These are phyloP conservation scores for Solanum tacnaense DNA, from an alignment of 257 asterid genomes.

Conservation along the genomic window DNA sequence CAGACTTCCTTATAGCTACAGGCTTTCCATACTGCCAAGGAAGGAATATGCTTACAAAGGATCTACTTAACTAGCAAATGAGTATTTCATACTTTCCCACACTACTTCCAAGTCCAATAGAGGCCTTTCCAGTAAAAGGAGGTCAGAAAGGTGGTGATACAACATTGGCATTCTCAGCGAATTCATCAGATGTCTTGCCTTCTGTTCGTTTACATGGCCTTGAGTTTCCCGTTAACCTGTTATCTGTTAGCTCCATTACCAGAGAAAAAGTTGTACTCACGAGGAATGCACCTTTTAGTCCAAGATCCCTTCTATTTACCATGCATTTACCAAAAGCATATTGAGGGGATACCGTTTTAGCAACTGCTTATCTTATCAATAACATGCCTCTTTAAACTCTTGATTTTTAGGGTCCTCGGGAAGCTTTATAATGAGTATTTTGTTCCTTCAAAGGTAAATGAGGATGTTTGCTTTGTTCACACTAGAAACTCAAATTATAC, in stretches of 20 bases:
- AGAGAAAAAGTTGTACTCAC: background rate
- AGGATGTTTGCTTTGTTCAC: background rate
- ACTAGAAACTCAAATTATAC: background rate
- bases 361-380: too few relatives aligned
- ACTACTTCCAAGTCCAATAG: too few relatives aligned
- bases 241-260: background rate
- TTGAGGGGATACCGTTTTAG: background rate
- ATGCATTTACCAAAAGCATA: background rate
- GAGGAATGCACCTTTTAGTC: background rate
- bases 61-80: background rate
- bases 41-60: background rate
- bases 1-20: background rate
- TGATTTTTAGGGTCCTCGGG: background rate
- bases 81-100: background rate
- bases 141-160: too few relatives aligned
- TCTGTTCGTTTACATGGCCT: too few relatives aligned
- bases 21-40: background rate
- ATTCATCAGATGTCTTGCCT: too few relatives aligned
- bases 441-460: background rate
- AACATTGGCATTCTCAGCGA: too few relatives aligned
- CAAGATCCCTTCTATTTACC: background rate
- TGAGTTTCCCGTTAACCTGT: background rate
- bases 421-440: background rate
- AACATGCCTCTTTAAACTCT: background rate
- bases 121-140: too few relatives aligned